Base-by-base conservation (phyloP, 140 eudicot species). In the Eryngium alpinum region DNA sequence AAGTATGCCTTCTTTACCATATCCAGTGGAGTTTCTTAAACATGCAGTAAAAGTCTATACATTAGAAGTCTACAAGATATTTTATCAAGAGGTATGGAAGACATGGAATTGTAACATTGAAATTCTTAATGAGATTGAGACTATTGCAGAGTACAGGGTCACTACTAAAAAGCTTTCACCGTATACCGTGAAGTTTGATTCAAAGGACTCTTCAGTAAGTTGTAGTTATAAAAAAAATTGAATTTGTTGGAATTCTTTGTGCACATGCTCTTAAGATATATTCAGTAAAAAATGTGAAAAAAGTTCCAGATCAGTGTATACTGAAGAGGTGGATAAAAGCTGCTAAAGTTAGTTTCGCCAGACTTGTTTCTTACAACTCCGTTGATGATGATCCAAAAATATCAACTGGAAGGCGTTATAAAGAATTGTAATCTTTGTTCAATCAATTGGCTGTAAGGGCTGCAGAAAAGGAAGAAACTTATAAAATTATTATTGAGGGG, bases 251-350 rank as follows among this genome's bases (percentile, higher is more conserved):
- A 13, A 34, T 79, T 46, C 44, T 79, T 24, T 84, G 81, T 34
- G 60, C 81, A 44, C 80, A 79, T 62, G 51, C 71, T 29, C 12
- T 84, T 5, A 79, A 79, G 19, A 59, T 77, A 21, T 51, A 70
- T 16, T 32, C 29, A 1, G 4, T 9, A 10, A 62, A 32, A 10
- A 65, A 79, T 52, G 16, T 44, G 51, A 72, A 34, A 22, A 72
- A 11, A 21, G 12, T 34, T 10, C 16, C 4, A n/a, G n/a, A n/a
- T n/a, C n/a, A n/a, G n/a, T 72, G 38, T 21, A 72, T 72, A 0
- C 10, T 33, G 15, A 72, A 72, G 9, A 34, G 77, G 12, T 72
- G 53, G 77, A 72, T 16, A 24, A 34, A 34, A 72, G 21, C 10
- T 71, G 76, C 76, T 7, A 71, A 71, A 71, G 38, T 34, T 16